A percentile compares a stretch with the other conserved stretches of the same genome.
These are phyloP conservation scores for Chlamydomonas incerta DNA, from an alignment of 139 green algal species.

Conservation along the genomic window DNA sequence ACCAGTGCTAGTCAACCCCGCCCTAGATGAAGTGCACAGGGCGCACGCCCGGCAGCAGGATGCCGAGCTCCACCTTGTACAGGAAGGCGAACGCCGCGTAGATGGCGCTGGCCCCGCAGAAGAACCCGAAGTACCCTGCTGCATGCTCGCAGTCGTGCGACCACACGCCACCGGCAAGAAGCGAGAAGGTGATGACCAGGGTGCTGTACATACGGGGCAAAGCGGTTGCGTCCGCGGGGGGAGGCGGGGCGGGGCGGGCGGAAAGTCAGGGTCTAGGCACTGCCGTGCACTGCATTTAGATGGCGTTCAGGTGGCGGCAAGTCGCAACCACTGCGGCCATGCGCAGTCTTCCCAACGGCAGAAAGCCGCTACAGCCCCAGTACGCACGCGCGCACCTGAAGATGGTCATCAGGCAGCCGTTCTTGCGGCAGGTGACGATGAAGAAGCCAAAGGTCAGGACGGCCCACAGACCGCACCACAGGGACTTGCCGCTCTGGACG, in stretches of 20 bases:
- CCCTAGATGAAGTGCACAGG: conserved; percentile 6
- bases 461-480: conserved; percentile 72
- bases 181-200: conserved; percentile 73
- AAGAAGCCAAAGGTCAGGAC: conserved; percentile 73
- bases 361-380: too few species aligned
- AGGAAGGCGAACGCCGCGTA: conserved; percentile 74
- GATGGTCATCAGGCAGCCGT: conserved; percentile 57
- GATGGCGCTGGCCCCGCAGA: conserved; percentile 67
- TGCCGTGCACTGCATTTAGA: too few species aligned
- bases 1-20: too few species aligned
- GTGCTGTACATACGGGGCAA: too few species aligned
- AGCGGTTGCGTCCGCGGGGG: too few species aligned
- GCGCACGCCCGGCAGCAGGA: conserved; percentile 32
- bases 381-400: conserved; percentile 53
- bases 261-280: too few species aligned
- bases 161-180: conserved; percentile 64
- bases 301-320: too few species aligned
- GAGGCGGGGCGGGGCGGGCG: too few species aligned
- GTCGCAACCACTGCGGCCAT: too few species aligned
- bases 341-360: too few species aligned
- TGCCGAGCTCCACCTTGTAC: conserved; percentile 55
- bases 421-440: conserved; percentile 64
- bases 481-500: conserved; percentile 40
- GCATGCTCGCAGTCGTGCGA: conserved; percentile 35
- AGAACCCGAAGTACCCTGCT: conserved; percentile 74